Base-by-base conservation (phyloP, 257 asterid species). In the Forsythia viridissima region DNA sequence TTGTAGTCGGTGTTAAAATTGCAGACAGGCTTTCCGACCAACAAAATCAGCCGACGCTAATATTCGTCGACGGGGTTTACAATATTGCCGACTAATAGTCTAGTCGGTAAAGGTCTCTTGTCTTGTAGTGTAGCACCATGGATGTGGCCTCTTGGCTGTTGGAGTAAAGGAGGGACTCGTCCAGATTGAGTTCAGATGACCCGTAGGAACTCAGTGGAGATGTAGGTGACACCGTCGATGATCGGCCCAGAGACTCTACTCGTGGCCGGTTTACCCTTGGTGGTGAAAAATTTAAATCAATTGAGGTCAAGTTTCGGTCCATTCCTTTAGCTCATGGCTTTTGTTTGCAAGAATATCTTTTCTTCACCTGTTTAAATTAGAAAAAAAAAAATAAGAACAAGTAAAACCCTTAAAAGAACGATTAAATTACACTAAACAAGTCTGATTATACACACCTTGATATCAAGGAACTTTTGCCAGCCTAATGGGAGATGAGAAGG, bases 181-280 rank as follows among this genome's bases (percentile, higher is more conserved):
- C 82, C 36, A 77, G 88, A 74, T 86, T 81, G 30, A 76, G 66
- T 80, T 88, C 92, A 0, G 88, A 86, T 1, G 92, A 88, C n/a
- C 78, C 77, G 12, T 82, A 82, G 8, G 85, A 82, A 67, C 63
- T 78, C 9, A 76, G 79, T 5, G 82, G 82, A n/a, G 79, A 79
- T 1, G 82, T 77, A 20, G 85, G 74, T 3, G 85, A 73, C 51
- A 21, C 72, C 13, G 76, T 73, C 73, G 57, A 18, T 3, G 82
- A 82, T 67, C 77, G 70, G 12, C 74, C 72, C 18, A 82, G 82
- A 9, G 82, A 78, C 46, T 78, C 82, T 30, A 52, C 76, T 44
- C 15, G 51, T 5, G 74, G 68, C 55, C 34, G 10, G 52, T 34
- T 78, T 72, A 24, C 39, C 41, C 85, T 74, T 51, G 82, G 82